Evolutionary conservation across 2,329 filamentous ascomycete species (phyloP).

Genomic region (Myriangium duriaei): DNA sequence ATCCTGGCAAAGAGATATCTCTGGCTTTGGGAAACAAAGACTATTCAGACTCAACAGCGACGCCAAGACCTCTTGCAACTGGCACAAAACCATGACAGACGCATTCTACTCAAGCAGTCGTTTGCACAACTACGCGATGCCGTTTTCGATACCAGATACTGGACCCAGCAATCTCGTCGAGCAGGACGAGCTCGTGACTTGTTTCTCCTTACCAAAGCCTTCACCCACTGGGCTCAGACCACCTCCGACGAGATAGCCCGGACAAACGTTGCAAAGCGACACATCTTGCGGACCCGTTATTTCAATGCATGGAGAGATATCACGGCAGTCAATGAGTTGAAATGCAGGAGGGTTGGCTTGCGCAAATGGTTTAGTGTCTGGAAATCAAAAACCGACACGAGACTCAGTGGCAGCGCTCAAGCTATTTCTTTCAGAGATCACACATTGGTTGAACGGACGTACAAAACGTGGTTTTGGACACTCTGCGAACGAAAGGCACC

Average conservation of each 20-base stretch:
- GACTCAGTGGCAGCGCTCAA: conserved; percentile 24
- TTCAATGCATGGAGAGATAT: conserved; percentile 59
- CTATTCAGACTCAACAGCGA: conserved; percentile 33
- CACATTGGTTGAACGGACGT: conserved; percentile 22
- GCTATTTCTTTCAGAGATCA: conserved; percentile 23
- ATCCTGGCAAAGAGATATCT: conserved; percentile 33
- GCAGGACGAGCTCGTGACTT: conserved; percentile 53
- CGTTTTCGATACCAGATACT: conserved; percentile 35
- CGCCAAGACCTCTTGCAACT: conserved; percentile 26
- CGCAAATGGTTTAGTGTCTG: conserved; percentile 44
- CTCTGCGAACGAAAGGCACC: conserved; percentile 25
- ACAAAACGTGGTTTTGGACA: conserved; percentile 26
- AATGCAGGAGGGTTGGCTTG: conserved; percentile 39
- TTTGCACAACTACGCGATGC: conserved; percentile 39
- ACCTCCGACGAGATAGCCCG: conserved; percentile 53
- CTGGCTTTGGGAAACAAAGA: conserved; percentile 22
- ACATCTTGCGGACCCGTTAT: conserved; percentile 56
- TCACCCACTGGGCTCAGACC: conserved; percentile 56
- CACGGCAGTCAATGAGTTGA: conserved; percentile 46
- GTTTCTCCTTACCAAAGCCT: conserved; percentile 51
- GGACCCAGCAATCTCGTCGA: conserved; percentile 43
- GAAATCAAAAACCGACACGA: conserved; percentile 30
- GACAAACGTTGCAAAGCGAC: conserved; percentile 55
- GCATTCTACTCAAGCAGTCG: conserved; percentile 39
- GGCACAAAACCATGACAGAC: conserved; percentile 30